A percentile compares a stretch with the other conserved stretches of the same genome.
Conservation (phyloP, 129 eudicot genomes). For the Centella asiatica region DNA sequence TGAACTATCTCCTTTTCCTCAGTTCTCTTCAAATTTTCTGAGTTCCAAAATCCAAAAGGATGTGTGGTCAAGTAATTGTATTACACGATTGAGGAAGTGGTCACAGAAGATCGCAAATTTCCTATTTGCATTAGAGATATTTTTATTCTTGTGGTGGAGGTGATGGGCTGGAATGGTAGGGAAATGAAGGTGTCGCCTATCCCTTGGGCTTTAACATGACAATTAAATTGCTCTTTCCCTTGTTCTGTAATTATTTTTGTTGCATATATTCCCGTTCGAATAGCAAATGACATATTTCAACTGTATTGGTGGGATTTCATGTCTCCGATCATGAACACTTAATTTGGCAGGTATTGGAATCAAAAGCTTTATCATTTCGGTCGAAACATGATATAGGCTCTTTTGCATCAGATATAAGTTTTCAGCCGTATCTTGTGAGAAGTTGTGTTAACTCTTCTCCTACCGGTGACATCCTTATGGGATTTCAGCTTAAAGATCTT, state of each 20-base stretch:
- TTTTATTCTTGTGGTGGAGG: too few species aligned
- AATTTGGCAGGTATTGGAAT: constrained; percentile 48
- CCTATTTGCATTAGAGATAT: too few species aligned
- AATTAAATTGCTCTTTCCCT: too few species aligned
- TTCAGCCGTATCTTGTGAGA: constrained; percentile 22
- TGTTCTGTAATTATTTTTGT: neutral
- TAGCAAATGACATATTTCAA: neutral
- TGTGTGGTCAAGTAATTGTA: too few species aligned
- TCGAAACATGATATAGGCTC: constrained; percentile 41
- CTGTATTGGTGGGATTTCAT: neutral
- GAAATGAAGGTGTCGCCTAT: too few species aligned
- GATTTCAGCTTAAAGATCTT: constrained; percentile 45
- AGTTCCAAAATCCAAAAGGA: too few species aligned
- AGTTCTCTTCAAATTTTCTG: too few species aligned
- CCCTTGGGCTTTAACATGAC: too few species aligned
- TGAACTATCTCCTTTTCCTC: too few species aligned
- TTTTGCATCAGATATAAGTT: constrained; percentile 30
- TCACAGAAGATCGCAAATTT: too few species aligned
- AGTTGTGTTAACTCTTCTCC: constrained; percentile 20
- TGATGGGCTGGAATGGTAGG: too few species aligned
- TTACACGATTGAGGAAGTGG: too few species aligned
- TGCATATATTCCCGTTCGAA: neutral
- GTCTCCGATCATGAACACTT: neutral
- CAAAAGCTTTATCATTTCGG: constrained; percentile 36
- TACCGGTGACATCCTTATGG: constrained; percentile 22